Evolutionary conservation across 805 yeast species (phyloP).

Genomic region (Kluyveromyces siamensis): DNA sequence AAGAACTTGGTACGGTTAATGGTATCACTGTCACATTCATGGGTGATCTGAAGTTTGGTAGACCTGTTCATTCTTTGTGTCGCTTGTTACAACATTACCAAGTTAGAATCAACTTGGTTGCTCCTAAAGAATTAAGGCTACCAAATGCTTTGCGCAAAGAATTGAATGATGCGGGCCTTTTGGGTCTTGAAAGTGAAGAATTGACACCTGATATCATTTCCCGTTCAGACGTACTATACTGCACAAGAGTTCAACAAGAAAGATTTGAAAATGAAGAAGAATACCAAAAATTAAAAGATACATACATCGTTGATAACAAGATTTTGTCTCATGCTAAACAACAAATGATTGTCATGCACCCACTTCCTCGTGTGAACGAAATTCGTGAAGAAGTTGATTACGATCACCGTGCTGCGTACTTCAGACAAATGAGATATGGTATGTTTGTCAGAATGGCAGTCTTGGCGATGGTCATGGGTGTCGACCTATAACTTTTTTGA

Average conservation of each 20-base stretch:
- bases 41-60: conserved; percentile 98
- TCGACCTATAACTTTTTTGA: conserved; percentile 46
- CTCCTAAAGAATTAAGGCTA: conserved; percentile 80
- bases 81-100: conserved; percentile 85
- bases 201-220: conserved; percentile 81
- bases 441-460: conserved; percentile 97
- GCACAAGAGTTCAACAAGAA: conserved; percentile 97
- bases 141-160: conserved; percentile 67
- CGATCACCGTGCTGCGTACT: conserved; percentile 98
- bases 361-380: conserved; percentile 94
- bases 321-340: conserved; percentile 88
- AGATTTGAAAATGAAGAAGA: conserved; percentile 71
- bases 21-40: conserved; percentile 96
- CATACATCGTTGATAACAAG: conserved; percentile 86
- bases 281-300: conserved; percentile 82
- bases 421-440: conserved; percentile 99
- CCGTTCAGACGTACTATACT: conserved; percentile 88
- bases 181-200: conserved; percentile 61
- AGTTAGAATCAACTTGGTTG: conserved; percentile 83
- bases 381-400: conserved; percentile 97
- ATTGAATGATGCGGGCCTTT: conserved; percentile 58
- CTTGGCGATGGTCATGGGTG: conserved; percentile 95
- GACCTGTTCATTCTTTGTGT: conserved; percentile 96
- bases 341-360: conserved; percentile 99
- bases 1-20: conserved; percentile 96